Evolutionary conservation across 305 asterid species (phyloP).

Genomic region (Rubia balearica): DNA sequence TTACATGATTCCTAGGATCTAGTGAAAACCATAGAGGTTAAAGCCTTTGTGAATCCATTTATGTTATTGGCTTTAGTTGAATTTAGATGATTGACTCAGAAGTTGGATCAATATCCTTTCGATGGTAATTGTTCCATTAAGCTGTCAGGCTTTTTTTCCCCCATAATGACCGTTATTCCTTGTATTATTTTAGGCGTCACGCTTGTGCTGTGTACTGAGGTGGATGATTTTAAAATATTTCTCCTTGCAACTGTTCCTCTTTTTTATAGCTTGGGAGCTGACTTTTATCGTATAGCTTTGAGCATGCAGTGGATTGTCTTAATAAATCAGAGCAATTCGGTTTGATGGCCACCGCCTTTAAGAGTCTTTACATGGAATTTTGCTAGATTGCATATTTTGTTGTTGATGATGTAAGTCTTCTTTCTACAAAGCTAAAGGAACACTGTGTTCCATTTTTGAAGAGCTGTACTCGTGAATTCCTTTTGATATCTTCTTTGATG

Average conservation of each 20-base stretch:
- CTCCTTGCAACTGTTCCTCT: neutral
- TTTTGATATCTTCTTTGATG: neutral
- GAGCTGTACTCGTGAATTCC: neutral
- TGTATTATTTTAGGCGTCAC: neutral
- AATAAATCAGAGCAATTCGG: neutral
- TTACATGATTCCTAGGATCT: conserved; percentile 11
- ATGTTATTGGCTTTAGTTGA: conserved; percentile 9
- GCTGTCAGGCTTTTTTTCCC: neutral
- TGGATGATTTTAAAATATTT: neutral
- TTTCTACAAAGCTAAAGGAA: neutral
- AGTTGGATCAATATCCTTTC: neutral
- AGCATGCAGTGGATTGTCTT: neutral
- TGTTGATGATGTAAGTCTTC: neutral
- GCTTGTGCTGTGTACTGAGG: neutral
- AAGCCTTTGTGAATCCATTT: conserved; percentile 8
- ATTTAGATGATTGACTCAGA: conserved; percentile 7
- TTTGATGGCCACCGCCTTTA: neutral
- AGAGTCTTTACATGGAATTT: neutral
- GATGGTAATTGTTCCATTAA: neutral
- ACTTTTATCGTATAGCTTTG: neutral
- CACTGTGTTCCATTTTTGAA: neutral
- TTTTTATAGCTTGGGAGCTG: neutral
- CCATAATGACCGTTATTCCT: neutral
- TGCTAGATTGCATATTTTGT: neutral
- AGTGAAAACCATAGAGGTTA: conserved; percentile 3